These are phyloP conservation scores for Cairneyella variabilis DNA, from an alignment of 495 filamentous ascomycete genomes.

Conservation along the genomic window DNA sequence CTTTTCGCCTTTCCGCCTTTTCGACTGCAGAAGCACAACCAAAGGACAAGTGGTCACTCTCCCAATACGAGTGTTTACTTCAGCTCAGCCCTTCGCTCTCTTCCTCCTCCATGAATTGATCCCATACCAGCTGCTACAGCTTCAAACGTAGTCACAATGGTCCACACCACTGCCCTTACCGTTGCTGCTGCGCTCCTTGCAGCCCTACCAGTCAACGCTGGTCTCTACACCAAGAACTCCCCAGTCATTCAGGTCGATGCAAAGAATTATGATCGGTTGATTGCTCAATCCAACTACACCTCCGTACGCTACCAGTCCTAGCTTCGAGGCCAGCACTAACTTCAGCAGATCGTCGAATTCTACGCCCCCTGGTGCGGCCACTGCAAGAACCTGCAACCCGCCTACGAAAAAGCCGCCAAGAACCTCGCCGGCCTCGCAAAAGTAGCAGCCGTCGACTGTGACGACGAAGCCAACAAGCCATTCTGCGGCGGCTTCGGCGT, in stretches of 20 bases:
- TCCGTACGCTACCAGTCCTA: constrained; percentile 68
- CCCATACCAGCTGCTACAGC: constrained; percentile 20
- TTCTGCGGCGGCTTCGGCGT: constrained; percentile 88
- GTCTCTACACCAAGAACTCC: constrained; percentile 81
- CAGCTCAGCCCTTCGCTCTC: not conserved
- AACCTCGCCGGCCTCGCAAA: constrained; percentile 86
- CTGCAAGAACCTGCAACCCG: constrained; percentile 91
- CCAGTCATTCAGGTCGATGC: constrained; percentile 81
- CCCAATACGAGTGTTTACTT: not conserved
- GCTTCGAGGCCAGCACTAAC: constrained; percentile 4
- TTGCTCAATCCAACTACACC: constrained; percentile 85
- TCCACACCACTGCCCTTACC: constrained; percentile 19
- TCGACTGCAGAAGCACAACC: constrained; percentile 18
- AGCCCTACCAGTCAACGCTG: constrained; percentile 59
- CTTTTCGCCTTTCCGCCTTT: no score
- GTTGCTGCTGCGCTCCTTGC: constrained; percentile 52
- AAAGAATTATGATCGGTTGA: constrained; percentile 80
- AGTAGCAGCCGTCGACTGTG: constrained; percentile 93
- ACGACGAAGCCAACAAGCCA: constrained; percentile 88
- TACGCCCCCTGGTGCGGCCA: constrained; percentile 97
- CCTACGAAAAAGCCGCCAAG: constrained; percentile 90
- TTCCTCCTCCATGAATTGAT: constrained; percentile 8
- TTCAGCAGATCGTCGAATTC: constrained; percentile 62
- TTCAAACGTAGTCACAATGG: constrained; percentile 23
- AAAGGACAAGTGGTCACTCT: constrained; percentile 25